A percentile compares a stretch with the other conserved stretches of the same genome.
phyloP scores from a whole-genome alignment of 1,284 basidiomycete species.

The Cutaneotrichosporon sp. region DNA sequence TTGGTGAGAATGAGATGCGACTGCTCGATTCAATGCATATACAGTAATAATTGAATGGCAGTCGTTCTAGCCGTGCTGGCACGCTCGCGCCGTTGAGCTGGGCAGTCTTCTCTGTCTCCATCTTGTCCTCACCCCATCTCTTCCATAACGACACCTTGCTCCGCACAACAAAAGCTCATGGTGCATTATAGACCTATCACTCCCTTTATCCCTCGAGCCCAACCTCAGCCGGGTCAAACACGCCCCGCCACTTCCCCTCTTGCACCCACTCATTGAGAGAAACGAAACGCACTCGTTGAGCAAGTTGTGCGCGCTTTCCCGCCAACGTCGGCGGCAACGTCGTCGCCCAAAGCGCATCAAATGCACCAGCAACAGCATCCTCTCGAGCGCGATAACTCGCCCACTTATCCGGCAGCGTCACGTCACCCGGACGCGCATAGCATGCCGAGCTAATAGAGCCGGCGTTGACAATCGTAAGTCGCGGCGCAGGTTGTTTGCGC shows the following conservation, averaged over 20 bases:
- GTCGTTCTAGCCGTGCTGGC: too few species aligned
- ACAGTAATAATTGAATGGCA: too few species aligned
- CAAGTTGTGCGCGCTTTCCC: not conserved
- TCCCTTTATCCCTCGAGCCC: not conserved
- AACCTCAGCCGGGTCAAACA: constrained; percentile 5
- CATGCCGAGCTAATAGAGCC: not conserved
- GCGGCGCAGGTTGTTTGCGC: not conserved
- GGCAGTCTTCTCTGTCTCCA: too few species aligned
- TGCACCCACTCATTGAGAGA: constrained; percentile 3
- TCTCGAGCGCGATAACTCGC: not conserved
- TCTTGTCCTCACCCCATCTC: too few species aligned
- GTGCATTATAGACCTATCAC: not conserved
- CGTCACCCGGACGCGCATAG: not conserved
- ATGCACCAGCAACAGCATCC: not conserved
- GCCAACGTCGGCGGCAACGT: not conserved
- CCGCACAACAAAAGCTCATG: too few species aligned
- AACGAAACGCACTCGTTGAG: not conserved
- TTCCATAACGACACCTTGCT: too few species aligned
- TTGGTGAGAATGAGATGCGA: too few species aligned
- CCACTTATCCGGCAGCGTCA: not conserved
- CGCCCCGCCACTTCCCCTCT: constrained; percentile 4
- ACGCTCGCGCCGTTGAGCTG: too few species aligned
- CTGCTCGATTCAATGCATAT: too few species aligned
- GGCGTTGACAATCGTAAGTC: constrained; percentile 12
- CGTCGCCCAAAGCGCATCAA: not conserved